These are phyloP conservation scores for Penicillium ucsense DNA, from an alignment of 495 filamentous ascomycete species.

Conservation along the genomic window DNA sequence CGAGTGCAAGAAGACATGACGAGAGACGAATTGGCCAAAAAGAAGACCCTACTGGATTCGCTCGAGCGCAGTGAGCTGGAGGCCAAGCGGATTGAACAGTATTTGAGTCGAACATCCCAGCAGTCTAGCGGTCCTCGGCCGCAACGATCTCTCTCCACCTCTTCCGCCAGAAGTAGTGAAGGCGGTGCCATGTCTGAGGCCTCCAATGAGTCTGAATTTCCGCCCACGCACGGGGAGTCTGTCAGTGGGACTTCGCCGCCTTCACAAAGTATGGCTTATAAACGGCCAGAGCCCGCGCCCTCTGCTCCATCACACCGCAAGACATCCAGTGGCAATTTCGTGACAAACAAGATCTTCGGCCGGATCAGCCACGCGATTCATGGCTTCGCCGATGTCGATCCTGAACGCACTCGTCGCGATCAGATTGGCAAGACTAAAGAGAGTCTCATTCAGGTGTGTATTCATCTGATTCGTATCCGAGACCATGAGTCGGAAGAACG, in stretches of 20 bases:
- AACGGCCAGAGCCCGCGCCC: constrained; percentile 22
- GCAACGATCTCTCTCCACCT: constrained; percentile 55
- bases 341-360: constrained; percentile 89
- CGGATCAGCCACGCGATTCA: constrained; percentile 89
- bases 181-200: constrained; percentile 44
- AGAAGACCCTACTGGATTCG: constrained; percentile 65
- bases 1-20: constrained; percentile 97
- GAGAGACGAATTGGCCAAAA: constrained; percentile 76
- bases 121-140: constrained; percentile 37
- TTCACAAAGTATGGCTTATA: constrained; percentile 20
- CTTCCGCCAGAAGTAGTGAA: constrained; percentile 39
- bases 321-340: constrained; percentile 65
- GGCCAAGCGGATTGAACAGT: constrained; percentile 85
- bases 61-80: constrained; percentile 85
- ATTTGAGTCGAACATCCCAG: constrained; percentile 60
- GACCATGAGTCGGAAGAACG: neutral
- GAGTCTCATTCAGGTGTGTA: constrained; percentile 47
- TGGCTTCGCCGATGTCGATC: constrained; percentile 91
- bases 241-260: constrained; percentile 48
- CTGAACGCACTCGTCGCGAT: constrained; percentile 83
- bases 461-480: too few relatives aligned
- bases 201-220: constrained; percentile 87
- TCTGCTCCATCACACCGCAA: constrained; percentile 52
- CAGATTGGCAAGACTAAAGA: constrained; percentile 93
- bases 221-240: constrained; percentile 71